Conservation (phyloP, 768 basidiomycete species). For the Chalciporus piperatus region DNA sequence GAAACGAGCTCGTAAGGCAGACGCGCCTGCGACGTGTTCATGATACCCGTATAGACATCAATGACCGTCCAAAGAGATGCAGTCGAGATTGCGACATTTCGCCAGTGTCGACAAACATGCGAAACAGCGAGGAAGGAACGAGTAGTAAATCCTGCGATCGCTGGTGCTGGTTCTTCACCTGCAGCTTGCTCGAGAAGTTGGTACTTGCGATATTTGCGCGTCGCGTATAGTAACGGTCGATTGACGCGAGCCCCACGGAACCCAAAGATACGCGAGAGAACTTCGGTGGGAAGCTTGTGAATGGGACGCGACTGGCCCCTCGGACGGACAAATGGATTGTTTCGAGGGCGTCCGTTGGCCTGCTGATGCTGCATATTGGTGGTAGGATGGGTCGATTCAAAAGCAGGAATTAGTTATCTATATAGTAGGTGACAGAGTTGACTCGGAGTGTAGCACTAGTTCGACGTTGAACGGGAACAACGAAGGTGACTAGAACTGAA, state of each 20-base stretch:
- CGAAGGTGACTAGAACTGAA: no score
- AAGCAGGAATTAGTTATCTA: no score
- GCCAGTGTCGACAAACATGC: conserved; percentile 59
- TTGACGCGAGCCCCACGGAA: conserved; percentile 39
- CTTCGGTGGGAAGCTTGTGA: conserved; percentile 49
- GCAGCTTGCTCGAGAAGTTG: conserved; percentile 33
- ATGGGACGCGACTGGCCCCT: conserved; percentile 38
- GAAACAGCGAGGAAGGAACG: conserved; percentile 51
- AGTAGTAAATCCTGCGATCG: not conserved
- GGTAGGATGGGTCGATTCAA: no score
- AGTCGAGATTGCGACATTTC: conserved; percentile 44
- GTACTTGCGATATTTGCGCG: no score
- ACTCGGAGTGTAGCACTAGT: no score
- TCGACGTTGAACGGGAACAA: no score
- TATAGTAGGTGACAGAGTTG: no score
- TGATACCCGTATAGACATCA: not conserved
- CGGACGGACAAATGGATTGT: no score
- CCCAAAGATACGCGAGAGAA: conserved; percentile 51
- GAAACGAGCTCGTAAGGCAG: conserved; percentile 43
- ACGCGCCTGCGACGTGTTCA: no score
- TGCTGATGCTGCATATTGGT: no score
- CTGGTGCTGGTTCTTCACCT: not conserved
- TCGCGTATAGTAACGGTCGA: conserved; percentile 3
- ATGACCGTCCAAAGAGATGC: conserved; percentile 54
- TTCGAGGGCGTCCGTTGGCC: no score